Evolutionary conservation across 306 rosid genomes (phyloP).

Genomic region (Fagus crenata): DNA sequence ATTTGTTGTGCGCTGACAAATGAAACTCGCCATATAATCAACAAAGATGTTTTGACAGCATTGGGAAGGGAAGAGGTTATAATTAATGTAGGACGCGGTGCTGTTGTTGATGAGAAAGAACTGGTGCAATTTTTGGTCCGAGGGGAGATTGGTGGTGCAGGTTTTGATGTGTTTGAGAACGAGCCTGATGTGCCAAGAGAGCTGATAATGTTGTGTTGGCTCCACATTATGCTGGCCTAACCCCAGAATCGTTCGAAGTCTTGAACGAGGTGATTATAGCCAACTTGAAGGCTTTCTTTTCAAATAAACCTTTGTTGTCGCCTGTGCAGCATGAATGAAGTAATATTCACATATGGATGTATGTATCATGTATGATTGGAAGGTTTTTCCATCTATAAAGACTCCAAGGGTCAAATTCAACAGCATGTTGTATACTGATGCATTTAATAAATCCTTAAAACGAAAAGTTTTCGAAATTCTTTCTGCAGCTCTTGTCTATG

Average conservation of each 20-base stretch:
- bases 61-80: constrained; percentile 20
- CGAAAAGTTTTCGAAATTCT: neutral
- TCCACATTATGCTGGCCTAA: constrained; percentile 15
- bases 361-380: neutral
- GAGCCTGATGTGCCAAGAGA: constrained; percentile 22
- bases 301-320: constrained; percentile 2
- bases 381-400: neutral
- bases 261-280: neutral
- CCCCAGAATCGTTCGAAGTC: constrained; percentile 6
- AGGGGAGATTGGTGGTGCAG: constrained; percentile 31
- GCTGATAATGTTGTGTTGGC: constrained; percentile 29
- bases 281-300: constrained; percentile 25
- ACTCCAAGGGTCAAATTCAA: neutral
- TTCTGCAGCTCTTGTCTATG: neutral
- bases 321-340: neutral
- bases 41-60: constrained; percentile 21
- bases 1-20: constrained; percentile 20
- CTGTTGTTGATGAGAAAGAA: constrained; percentile 13
- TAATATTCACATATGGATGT: neutral
- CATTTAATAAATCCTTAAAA: no score
- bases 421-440: no score
- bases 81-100: constrained; percentile 29
- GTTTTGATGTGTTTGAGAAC: constrained; percentile 17
- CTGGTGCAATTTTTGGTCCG: constrained; percentile 9
- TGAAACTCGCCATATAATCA: constrained; percentile 19